A percentile compares a stretch with the other conserved stretches of the same genome.
Conservation (phyloP, 768 basidiomycete species). For the Auriscalpium vulgare region DNA sequence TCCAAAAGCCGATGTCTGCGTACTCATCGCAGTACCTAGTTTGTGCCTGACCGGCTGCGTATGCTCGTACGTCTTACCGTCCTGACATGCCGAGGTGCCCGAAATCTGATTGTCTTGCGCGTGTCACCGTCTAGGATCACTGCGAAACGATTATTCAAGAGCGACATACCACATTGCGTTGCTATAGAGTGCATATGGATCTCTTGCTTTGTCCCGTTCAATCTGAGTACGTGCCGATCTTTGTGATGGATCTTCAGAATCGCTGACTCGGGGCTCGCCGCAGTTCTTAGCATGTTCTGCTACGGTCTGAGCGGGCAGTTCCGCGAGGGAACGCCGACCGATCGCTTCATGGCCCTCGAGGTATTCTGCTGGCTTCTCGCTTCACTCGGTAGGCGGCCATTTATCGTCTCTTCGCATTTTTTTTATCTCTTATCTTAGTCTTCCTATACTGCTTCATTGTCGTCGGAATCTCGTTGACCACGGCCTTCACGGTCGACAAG, state of each 20-base stretch:
- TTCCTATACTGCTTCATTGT: slow-evolving; percentile 6
- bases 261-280: neutral
- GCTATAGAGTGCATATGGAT: slow-evolving; percentile 15
- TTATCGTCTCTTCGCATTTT: neutral
- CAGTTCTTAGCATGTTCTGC: slow-evolving; percentile 12
- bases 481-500: slow-evolving; percentile 10
- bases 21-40: slow-evolving; percentile 9
- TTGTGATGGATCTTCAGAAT: neutral
- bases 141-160: slow-evolving; percentile 8
- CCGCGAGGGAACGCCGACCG: neutral
- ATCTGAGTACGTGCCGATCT: slow-evolving; percentile 5
- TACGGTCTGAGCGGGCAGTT: slow-evolving; percentile 2
- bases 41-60: slow-evolving; percentile 5
- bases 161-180: slow-evolving; percentile 3
- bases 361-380: slow-evolving; percentile 11
- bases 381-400: slow-evolving; percentile 5
- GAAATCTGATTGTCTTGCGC: neutral
- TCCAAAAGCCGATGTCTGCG: slow-evolving; percentile 10
- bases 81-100: no score
- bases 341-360: slow-evolving; percentile 7
- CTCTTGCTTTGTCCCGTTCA: slow-evolving; percentile 10
- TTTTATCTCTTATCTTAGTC: slow-evolving; percentile 2
- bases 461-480: slow-evolving; percentile 3
- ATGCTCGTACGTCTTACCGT: neutral
- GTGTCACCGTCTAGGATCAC: neutral